phyloP scores from a whole-genome alignment of 352 stramenopile species.

The Pythium rhizo-oryzae region DNA sequence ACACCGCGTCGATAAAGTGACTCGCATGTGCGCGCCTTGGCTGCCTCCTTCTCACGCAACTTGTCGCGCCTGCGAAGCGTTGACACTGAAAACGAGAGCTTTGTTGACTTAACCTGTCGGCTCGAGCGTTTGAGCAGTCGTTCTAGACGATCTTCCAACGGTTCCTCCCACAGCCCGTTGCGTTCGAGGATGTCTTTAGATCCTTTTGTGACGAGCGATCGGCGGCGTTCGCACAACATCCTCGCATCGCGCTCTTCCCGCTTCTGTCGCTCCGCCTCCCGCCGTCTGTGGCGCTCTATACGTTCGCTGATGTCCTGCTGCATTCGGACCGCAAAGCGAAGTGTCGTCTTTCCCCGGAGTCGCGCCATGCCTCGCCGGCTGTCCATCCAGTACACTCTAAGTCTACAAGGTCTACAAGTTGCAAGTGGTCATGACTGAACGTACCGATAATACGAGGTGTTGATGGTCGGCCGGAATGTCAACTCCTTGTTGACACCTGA shows the following conservation, averaged over 20 bases:
- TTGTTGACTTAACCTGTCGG: background rate
- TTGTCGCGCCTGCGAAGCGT: background rate
- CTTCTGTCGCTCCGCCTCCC: slow-evolving; percentile 27
- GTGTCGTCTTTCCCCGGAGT: slow-evolving; percentile 4
- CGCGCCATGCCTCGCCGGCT: slow-evolving; percentile 21
- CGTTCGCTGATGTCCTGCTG: slow-evolving; percentile 48
- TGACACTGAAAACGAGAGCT: background rate
- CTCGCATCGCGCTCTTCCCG: slow-evolving; percentile 27
- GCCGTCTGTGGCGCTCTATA: slow-evolving; percentile 27
- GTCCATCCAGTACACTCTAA: background rate
- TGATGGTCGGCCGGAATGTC: slow-evolving; percentile 62
- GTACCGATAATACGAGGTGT: slow-evolving; percentile 32
- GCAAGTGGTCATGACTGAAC: background rate
- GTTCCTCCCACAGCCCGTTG: slow-evolving; percentile 55
- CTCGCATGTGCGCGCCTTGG: slow-evolving; percentile 42
- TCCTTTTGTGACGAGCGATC: slow-evolving; percentile 46
- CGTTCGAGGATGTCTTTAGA: slow-evolving; percentile 54
- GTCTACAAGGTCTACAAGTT: too few species aligned
- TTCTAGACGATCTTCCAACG: slow-evolving; percentile 36
- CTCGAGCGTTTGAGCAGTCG: slow-evolving; percentile 28
- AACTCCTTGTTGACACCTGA: slow-evolving; percentile 36
- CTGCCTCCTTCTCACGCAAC: slow-evolving; percentile 19
- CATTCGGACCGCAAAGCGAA: slow-evolving; percentile 36
- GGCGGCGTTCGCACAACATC: background rate
- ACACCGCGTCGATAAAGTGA: slow-evolving; percentile 53